Evolutionary conservation across 1,139 yeast species (phyloP).

Genomic region (Candida glucosophila): DNA sequence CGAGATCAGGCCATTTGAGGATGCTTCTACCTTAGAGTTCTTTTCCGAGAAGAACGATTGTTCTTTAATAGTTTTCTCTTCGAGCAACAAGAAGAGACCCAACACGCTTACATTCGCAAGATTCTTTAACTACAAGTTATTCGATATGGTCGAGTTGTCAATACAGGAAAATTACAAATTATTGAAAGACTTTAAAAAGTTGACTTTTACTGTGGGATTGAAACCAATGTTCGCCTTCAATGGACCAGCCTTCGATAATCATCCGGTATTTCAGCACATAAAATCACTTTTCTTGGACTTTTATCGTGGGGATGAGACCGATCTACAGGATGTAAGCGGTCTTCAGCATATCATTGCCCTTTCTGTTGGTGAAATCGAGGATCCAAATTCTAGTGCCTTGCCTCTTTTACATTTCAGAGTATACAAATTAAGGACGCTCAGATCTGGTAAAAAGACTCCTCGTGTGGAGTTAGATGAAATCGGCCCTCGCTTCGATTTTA

Average conservation of each 20-base stretch:
- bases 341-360: constrained; percentile 83
- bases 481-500: constrained; percentile 93
- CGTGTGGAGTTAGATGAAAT: constrained; percentile 91
- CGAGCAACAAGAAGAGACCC: constrained; percentile 87
- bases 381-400: constrained; percentile 42
- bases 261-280: constrained; percentile 77
- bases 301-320: constrained; percentile 80
- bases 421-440: constrained; percentile 72
- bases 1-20: constrained; percentile 89
- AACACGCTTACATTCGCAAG: constrained; percentile 82
- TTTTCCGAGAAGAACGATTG: constrained; percentile 91
- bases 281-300: constrained; percentile 88
- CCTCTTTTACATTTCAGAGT: constrained; percentile 88
- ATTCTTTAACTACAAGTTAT: constrained; percentile 81
- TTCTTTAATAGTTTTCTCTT: constrained; percentile 74
- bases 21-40: constrained; percentile 77
- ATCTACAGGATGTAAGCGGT: constrained; percentile 89
- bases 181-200: constrained; percentile 69
- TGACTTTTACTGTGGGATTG: constrained; percentile 79
- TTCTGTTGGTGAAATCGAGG: constrained; percentile 73
- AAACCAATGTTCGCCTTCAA: constrained; percentile 93
- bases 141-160: constrained; percentile 89
- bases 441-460: constrained; percentile 83
- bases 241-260: constrained; percentile 85
- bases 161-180: constrained; percentile 64